A percentile compares a stretch with the other conserved stretches of the same genome.
Evolutionary conservation across 257 asterid genomes (phyloP).

Genomic region (Rubia yunnanensis): DNA sequence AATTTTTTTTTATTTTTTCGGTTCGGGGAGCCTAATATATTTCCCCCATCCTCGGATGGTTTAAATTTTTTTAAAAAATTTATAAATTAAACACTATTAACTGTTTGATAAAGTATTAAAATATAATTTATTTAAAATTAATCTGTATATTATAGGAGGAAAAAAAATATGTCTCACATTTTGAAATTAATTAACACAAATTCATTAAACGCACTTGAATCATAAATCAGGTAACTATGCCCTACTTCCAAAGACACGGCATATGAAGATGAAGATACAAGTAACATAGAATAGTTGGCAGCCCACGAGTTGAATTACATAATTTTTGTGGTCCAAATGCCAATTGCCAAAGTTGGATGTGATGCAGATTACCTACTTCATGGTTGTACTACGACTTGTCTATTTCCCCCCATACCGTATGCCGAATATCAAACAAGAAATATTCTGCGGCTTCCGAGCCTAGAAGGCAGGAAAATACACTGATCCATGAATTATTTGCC

Average conservation of each 20-base stretch:
- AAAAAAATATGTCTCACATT: no score
- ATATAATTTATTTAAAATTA: no score
- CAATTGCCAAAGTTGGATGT: constrained; percentile 3
- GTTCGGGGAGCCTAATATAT: no score
- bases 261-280: not conserved
- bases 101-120: no score
- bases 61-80: no score
- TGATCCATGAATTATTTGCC: constrained; percentile 6
- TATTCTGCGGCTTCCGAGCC: not conserved
- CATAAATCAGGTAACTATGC: no score
- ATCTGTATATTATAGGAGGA: no score
- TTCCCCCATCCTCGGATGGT: no score
- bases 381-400: constrained; percentile 4
- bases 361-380: constrained; percentile 12
- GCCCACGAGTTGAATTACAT: not conserved
- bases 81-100: no score
- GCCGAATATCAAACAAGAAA: not conserved
- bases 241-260: not conserved
- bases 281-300: not conserved
- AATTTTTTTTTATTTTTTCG: no score
- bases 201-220: no score
- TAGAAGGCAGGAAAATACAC: not conserved
- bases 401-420: not conserved
- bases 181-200: no score
- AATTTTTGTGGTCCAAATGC: constrained; percentile 11